Evolutionary conservation across 129 eudicot genomes (phyloP), one percentile per base, ranked within the genome.

Genomic region (Flaveria brownii): DNA sequence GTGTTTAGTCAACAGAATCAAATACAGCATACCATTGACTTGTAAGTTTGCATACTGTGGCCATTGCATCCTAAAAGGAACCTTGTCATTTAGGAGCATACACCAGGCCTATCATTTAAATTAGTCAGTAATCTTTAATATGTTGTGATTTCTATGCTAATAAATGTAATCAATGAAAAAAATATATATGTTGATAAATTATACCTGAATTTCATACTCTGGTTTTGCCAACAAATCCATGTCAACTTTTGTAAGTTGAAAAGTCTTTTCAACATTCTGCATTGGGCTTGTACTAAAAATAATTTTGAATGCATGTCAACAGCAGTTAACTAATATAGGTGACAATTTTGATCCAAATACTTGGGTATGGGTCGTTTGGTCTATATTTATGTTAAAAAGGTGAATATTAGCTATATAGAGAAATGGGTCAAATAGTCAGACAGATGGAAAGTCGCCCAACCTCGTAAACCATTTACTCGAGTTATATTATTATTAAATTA

Each of bases 51-150:
- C 97, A 85, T 87, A 89, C 76, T 89, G 97, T 55, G 96, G 99
- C 99, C 97, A 94, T 82, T 91, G 99, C 96, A 94, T 86, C 87
- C 99, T 86, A 82, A 94, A 94, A n/a, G 85, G 68, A 76, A 94
- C 99, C 87, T 89, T 94, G 82, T 94, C 99, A 81, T 94, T 94
- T 47, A 94, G 83, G 59, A 94, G 99, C 89, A 94, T 87, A 80
- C 99, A 94, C 96, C 99, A 94, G 9, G 5, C 36, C 36, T 30
- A 54, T 68, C 14, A 76, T 15, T 60, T 73, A 82, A 57, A 54
- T 39, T 51, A 47, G 41, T 45, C 23, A 52, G 8, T 66, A 59
- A 78, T 66, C 72, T 70, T 68, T 55, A 81, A 42, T 52, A 73
- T 78, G 12, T 28, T 63, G 33, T 28, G 73, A 54, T 9, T 28